phyloP scores from a whole-genome alignment of 805 yeast genomes.

The Starmerella gropengiesseri region DNA sequence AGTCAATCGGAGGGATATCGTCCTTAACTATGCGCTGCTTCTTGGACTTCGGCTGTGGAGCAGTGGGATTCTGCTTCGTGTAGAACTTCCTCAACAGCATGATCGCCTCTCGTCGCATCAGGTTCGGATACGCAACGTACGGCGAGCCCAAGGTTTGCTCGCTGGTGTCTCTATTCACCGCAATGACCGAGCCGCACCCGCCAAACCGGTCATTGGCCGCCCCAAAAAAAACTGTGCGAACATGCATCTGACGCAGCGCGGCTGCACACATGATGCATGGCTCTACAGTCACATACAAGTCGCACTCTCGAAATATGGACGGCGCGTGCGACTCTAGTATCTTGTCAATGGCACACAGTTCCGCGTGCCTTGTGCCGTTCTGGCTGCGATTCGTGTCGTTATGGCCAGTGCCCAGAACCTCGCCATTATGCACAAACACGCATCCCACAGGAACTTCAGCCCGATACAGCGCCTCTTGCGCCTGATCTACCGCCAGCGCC shows the following conservation, averaged over 20 bases:
- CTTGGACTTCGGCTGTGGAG: conserved; percentile 72
- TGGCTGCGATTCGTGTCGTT: conserved; percentile 77
- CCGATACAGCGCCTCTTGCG: conserved; percentile 50
- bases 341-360: conserved; percentile 63
- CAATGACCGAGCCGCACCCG: conserved; percentile 82
- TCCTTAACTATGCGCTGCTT: conserved; percentile 44
- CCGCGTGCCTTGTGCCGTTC: conserved; percentile 89
- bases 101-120: conserved; percentile 71
- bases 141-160: conserved; percentile 24
- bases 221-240: conserved; percentile 70
- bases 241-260: conserved; percentile 69
- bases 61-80: conserved; percentile 69
- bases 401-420: conserved; percentile 63
- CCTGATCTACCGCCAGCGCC: conserved; percentile 35
- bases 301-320: conserved; percentile 40
- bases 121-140: conserved; percentile 65
- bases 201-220: conserved; percentile 95
- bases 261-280: conserved; percentile 98
- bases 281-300: conserved; percentile 87
- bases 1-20: conserved; percentile 44
- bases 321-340: conserved; percentile 33
- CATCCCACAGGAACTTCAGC: conserved; percentile 83
- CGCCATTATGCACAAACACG: conserved; percentile 45
- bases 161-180: conserved; percentile 39
- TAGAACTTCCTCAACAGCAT: conserved; percentile 73